Percentiles rank a stretch among this genome's conserved stretches.
These are phyloP conservation scores for Leishmania gerbilli DNA, from an alignment of 208 protist genomes.

Conservation along the genomic window DNA sequence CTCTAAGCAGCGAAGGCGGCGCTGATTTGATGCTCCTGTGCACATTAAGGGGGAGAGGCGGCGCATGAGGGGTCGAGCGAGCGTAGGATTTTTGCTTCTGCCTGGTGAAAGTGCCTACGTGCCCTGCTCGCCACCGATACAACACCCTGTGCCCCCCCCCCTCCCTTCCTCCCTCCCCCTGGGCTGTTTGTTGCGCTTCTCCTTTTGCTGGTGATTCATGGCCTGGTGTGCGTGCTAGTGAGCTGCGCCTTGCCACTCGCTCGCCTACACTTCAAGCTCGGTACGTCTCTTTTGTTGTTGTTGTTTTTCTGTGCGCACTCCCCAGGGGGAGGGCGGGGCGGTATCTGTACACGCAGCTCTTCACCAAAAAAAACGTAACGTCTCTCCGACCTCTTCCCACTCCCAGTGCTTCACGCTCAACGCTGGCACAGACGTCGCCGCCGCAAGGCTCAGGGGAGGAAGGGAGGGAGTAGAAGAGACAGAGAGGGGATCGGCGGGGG, in stretches of 20 bases:
- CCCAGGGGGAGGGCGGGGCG: not conserved
- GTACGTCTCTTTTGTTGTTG: not conserved
- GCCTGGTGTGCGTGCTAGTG: not conserved
- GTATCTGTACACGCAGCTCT: not conserved
- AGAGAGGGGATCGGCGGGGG: not conserved
- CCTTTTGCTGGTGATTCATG: not conserved
- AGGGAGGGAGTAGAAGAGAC: not conserved
- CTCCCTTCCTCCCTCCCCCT: no score
- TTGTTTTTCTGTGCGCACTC: not conserved
- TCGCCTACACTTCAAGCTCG: not conserved
- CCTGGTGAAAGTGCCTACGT: not conserved
- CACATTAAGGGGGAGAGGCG: not conserved
- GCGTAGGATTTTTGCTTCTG: constrained; percentile 3
- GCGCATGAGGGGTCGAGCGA: not conserved
- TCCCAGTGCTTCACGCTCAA: not conserved
- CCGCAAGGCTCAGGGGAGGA: not conserved
- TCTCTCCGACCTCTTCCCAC: not conserved
- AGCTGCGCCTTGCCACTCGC: not conserved
- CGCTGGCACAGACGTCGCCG: not conserved
- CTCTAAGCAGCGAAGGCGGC: constrained; percentile 15
- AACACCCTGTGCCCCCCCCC: not conserved
- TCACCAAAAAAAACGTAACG: not conserved
- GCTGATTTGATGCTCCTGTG: not conserved
- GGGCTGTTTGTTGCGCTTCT: not conserved
- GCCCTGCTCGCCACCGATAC: not conserved